Base-by-base conservation (phyloP, 1,139 yeast genomes). In the Yamadazyma friedrichii region DNA sequence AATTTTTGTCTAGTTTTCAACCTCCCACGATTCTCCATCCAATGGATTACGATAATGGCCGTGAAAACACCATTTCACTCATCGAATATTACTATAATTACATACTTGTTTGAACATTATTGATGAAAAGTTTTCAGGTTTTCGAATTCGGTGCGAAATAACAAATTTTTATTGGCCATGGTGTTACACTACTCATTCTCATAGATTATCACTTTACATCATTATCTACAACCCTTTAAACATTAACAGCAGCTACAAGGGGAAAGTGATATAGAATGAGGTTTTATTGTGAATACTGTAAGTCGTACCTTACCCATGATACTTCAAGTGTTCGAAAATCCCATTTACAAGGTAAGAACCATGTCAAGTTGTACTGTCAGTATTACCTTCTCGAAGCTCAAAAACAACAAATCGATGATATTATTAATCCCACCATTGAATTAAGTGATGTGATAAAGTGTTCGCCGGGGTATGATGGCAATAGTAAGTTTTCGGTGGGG, bases 231-330 rank as follows among this genome's bases (percentile, higher is more conserved):
- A n/a, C n/a, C n/a, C n/a, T n/a, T n/a, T n/a, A n/a, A n/a, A n/a
- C n/a, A n/a, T n/a, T n/a, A n/a, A n/a, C n/a, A n/a, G n/a, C n/a
- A n/a, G n/a, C n/a, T n/a, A n/a, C n/a, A n/a, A n/a, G n/a, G n/a
- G n/a, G n/a, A n/a, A n/a, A n/a, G n/a, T n/a, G n/a, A n/a, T n/a
- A 20, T 20, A 28, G n/a, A 5, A 50, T 51, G 54, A 76, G 74
- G 52, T 85, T 83, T 61, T 86, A 84, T 63, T 89, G 97, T 64
- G 95, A 86, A 54, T 89, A 88, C 58, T 89, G 97, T 60, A 83
- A 82, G 62, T 80, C 91, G 17, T 84, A 85, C 54, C 70, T 89
- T 45, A 89, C 96, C 2, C 97, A 89, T 58, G 96, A 88, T 62
- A 85, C 95, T 25, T 71, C 82, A 58, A 85, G 95, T 64, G 97